Base-by-base conservation (phyloP, 192 early-diverging fungal species). In the Linnemannia hyalina region DNA sequence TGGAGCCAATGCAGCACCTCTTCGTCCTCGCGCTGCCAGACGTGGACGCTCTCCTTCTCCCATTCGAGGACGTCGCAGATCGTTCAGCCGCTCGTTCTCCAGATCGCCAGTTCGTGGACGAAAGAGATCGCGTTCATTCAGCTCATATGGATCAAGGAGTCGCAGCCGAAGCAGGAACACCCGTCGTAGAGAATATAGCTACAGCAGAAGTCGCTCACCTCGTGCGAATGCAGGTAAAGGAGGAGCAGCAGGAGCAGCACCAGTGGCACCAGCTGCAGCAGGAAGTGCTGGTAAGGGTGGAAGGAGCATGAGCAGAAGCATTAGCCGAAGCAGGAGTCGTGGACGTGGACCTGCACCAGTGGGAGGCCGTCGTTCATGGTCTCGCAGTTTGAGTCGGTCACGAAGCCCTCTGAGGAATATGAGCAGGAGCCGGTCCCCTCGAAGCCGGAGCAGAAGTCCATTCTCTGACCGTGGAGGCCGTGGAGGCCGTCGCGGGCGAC, bases 61-160 rank as follows among this genome's bases (percentile, higher is more conserved):
- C 22, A 15, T 41, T 4, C 55, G 84, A 26, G 72, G 78, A 46
- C 77, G 79, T 8, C 57, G 63, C 3, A 49, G 68, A 77, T 80
- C 84, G 7, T 82, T 68, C 47, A 82, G 81, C 29, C 74, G 82
- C 41, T 85, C 82, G 32, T 44, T 85, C 8, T 85, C 83, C 23
- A 76, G 79, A 32, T 86, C 84, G 15, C 84, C 84, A 20, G 68
- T 86, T 40, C 84, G 84, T 41, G 84, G 84, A 36, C 71, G 84
- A 35, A 86, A 78, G 79, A 77, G 84, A 73, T 81, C 84, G 11
- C 84, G 84, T 32, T 86, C 84, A 35, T 86, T 65, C 36, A 86
- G 84, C 60, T 69, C 84, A 4, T 86, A 86, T 55, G 80, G 75
- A 47, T 86, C 84, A 20, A 77, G 84, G 41, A 86, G 84, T 70